These are phyloP conservation scores for Rhizoclosmatium globosum DNA, from an alignment of 192 early-diverging fungal genomes.

Conservation along the genomic window DNA sequence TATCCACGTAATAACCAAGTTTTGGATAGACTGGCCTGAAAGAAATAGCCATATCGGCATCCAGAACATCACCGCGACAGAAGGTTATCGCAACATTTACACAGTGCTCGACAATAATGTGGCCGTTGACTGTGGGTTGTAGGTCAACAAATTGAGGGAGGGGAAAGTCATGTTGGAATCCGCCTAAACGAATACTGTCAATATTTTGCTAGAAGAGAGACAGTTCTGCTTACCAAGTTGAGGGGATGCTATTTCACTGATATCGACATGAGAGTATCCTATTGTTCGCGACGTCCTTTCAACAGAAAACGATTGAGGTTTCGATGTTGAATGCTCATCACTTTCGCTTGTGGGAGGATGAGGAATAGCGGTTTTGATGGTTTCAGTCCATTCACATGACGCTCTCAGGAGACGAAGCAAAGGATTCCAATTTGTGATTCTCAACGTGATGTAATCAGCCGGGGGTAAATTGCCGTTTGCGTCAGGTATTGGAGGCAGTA, in stretches of 20 bases:
- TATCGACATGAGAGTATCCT: not conserved
- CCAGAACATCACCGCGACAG: not conserved
- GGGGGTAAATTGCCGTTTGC: not conserved
- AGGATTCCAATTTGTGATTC: constrained; percentile 18
- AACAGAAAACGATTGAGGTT: too few relatives aligned
- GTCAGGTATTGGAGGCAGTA: not conserved
- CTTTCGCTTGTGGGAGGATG: not conserved
- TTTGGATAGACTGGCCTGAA: too few relatives aligned
- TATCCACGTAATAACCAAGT: too few relatives aligned
- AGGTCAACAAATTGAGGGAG: not conserved
- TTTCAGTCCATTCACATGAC: constrained; percentile 18
- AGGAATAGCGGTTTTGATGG: not conserved
- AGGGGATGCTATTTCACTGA: not conserved
- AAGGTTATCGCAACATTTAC: not conserved
- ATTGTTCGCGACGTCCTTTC: not conserved
- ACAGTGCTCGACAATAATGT: not conserved
- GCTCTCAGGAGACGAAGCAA: constrained; percentile 1
- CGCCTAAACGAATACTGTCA: not conserved
- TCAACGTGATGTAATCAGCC: not conserved
- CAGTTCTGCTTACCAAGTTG: not conserved
- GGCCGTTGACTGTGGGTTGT: not conserved
- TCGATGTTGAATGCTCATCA: not conserved
- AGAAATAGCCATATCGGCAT: too few relatives aligned
- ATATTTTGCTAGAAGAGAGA: not conserved
- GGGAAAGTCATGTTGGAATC: not conserved